A percentile compares a stretch with the other conserved stretches of the same genome.
Conservation (phyloP, 768 basidiomycete genomes). For the Leccinellum albellum region DNA sequence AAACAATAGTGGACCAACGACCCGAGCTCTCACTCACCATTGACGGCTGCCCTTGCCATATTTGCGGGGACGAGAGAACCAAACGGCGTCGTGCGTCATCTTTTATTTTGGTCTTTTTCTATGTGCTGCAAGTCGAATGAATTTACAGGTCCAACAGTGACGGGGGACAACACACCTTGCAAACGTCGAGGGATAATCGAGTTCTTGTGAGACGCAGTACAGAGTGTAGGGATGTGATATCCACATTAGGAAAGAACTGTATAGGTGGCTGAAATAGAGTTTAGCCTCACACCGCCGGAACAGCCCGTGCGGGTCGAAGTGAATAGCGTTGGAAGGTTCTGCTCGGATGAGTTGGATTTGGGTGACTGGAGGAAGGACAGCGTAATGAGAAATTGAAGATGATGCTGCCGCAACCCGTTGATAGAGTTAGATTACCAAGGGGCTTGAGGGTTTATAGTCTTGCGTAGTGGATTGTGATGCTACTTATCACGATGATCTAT, state of each 20-base stretch:
- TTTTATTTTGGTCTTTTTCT: slow-evolving; percentile 60
- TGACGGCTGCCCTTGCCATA: slow-evolving; percentile 94
- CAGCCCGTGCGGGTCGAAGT: too few species aligned
- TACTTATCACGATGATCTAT: too few species aligned
- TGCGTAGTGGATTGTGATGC: too few species aligned
- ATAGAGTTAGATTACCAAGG: too few species aligned
- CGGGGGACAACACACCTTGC: slow-evolving; percentile 19
- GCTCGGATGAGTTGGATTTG: too few species aligned
- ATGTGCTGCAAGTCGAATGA: background rate
- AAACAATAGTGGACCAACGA: background rate
- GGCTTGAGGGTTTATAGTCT: too few species aligned
- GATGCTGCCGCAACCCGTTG: too few species aligned
- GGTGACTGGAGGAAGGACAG: too few species aligned
- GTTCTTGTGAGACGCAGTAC: background rate
- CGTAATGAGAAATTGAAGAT: too few species aligned
- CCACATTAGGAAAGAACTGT: slow-evolving; percentile 20
- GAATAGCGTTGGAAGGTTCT: too few species aligned
- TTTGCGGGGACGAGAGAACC: slow-evolving; percentile 95
- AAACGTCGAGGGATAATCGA: slow-evolving; percentile 8
- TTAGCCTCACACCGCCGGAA: background rate
- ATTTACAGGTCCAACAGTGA: background rate
- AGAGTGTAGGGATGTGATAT: background rate
- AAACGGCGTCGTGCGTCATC: slow-evolving; percentile 99
- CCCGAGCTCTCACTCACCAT: slow-evolving; percentile 54
- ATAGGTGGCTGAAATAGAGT: slow-evolving; percentile 27